Conservation (phyloP, 768 basidiomycete genomes). For the Amanita fuliginea region DNA sequence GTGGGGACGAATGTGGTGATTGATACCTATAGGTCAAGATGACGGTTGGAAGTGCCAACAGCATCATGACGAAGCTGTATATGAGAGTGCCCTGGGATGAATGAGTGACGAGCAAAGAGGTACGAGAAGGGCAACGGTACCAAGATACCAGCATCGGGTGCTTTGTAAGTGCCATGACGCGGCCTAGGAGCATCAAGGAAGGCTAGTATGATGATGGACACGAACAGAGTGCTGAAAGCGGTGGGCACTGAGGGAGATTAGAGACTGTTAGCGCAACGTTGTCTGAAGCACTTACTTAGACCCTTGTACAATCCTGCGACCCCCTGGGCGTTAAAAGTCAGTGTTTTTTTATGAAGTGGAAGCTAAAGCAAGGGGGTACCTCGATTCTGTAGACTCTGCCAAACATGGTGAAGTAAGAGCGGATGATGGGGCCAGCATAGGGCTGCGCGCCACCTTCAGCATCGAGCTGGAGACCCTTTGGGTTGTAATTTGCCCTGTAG, state of each 20-base stretch:
- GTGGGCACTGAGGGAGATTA: constrained; percentile 25
- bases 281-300: constrained; percentile 32
- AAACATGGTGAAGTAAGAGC: constrained; percentile 68
- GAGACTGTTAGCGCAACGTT: not conserved
- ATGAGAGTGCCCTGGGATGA: constrained; percentile 38
- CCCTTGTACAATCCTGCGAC: constrained; percentile 75
- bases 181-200: constrained; percentile 48
- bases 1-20: constrained; percentile 11
- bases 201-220: constrained; percentile 46
- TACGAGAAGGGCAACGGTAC: constrained; percentile 13
- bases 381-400: constrained; percentile 61
- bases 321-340: constrained; percentile 26
- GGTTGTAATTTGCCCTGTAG: constrained; percentile 78
- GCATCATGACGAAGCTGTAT: constrained; percentile 55
- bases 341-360: not conserved
- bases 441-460: constrained; percentile 65
- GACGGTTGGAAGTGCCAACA: constrained; percentile 56
- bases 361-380: constrained; percentile 24
- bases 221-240: constrained; percentile 34
- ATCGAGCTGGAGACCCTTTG: constrained; percentile 74
- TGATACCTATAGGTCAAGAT: constrained; percentile 70
- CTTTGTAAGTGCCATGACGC: constrained; percentile 53
- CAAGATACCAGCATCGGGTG: constrained; percentile 49
- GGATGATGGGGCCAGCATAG: constrained; percentile 69
- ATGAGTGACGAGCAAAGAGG: not conserved